Evolutionary conservation across 345 rosid genomes (phyloP).

Genomic region (Zanthoxylum bungeanum): DNA sequence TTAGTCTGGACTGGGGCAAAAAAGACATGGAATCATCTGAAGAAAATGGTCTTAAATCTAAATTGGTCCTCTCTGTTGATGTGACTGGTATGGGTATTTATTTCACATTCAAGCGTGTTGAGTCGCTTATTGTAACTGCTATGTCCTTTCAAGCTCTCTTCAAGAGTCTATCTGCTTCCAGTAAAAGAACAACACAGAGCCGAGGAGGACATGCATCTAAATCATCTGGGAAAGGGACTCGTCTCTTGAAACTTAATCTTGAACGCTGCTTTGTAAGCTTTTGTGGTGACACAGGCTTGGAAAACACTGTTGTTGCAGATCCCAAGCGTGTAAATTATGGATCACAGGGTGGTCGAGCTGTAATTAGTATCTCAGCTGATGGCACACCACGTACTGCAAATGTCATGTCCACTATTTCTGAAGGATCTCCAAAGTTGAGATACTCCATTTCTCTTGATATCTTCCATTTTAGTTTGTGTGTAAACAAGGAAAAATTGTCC

Average conservation of each 20-base stretch:
- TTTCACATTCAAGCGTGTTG: constrained; percentile 69
- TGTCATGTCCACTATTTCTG: constrained; percentile 48
- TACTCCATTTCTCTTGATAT: constrained; percentile 78
- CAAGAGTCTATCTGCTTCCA: constrained; percentile 53
- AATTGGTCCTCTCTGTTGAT: constrained; percentile 75
- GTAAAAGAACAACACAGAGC: constrained; percentile 46
- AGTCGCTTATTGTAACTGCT: constrained; percentile 67
- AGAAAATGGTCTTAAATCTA: constrained; percentile 53
- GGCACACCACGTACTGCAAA: constrained; percentile 78
- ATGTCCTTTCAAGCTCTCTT: constrained; percentile 68
- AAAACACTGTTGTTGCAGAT: constrained; percentile 61
- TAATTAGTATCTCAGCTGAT: constrained; percentile 64
- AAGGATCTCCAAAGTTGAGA: constrained; percentile 53
- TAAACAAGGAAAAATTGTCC: constrained; percentile 85
- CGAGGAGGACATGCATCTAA: constrained; percentile 50
- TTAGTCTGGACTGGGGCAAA: constrained; percentile 91
- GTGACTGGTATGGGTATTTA: constrained; percentile 82
- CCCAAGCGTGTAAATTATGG: constrained; percentile 98
- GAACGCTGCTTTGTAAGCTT: constrained; percentile 79
- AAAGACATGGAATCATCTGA: constrained; percentile 67
- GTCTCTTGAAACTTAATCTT: constrained; percentile 67
- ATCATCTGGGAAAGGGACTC: constrained; percentile 78
- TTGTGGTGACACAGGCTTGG: constrained; percentile 66
- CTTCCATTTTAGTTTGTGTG: constrained; percentile 61
- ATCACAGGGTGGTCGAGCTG: constrained; percentile 88